Percentiles rank a stretch among this genome's conserved stretches.
phyloP scores from a whole-genome alignment of 73 alveolate genomes.

The Symbiodinium pilosum region DNA sequence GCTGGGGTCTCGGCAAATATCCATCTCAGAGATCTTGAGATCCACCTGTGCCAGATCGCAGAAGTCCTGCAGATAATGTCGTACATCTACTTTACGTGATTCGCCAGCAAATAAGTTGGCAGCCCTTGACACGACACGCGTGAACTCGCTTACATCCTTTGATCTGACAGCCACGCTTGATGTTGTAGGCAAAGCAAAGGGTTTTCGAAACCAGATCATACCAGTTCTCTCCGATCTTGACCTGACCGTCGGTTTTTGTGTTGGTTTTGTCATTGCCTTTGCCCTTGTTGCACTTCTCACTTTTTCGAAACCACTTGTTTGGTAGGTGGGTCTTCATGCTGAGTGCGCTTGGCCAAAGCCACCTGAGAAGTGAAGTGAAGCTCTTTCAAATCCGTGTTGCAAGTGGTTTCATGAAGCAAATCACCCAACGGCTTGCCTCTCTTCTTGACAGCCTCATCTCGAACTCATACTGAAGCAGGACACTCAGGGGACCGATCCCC shows the following conservation, averaged over 20 bases:
- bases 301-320: not conserved
- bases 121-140: too few relatives aligned
- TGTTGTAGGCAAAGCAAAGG: constrained; percentile 24
- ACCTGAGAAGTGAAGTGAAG: constrained; percentile 17
- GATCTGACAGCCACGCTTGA: not conserved
- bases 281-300: not conserved
- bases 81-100: too few relatives aligned
- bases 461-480: not conserved
- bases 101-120: too few relatives aligned
- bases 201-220: constrained; percentile 11
- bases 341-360: not conserved
- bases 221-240: not conserved
- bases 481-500: constrained; percentile 4
- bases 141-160: not conserved
- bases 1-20: not conserved
- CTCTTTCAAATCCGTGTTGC: constrained; percentile 24
- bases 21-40: not conserved
- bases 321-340: not conserved
- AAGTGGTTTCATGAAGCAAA: not conserved
- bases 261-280: not conserved
- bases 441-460: constrained; percentile 28
- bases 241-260: not conserved
- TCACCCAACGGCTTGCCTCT: not conserved
- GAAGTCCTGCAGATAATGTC: not conserved
- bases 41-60: not conserved